These are phyloP conservation scores for Paulownia fortunei DNA, from an alignment of 257 asterid genomes.

Conservation along the genomic window DNA sequence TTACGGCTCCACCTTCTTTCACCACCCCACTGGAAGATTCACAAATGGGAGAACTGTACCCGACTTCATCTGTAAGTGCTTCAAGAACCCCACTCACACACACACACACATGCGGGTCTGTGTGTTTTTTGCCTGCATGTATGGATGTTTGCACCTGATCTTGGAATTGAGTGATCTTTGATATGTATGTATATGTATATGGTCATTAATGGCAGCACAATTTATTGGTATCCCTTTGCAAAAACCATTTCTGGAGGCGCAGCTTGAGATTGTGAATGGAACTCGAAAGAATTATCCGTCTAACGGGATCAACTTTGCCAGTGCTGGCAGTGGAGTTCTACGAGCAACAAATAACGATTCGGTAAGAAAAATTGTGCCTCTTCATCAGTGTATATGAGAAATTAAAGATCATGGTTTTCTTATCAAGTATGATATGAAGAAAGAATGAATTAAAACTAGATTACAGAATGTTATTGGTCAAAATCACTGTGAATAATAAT, in stretches of 20 bases:
- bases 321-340: slow-evolving; percentile 89
- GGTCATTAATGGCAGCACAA: slow-evolving; percentile 48
- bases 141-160: too few species aligned
- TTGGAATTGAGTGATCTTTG: not conserved
- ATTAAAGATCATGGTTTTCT: not conserved
- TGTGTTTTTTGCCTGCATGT: not conserved
- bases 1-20: slow-evolving; percentile 75
- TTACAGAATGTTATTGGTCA: too few species aligned
- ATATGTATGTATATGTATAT: not conserved
- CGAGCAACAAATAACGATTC: slow-evolving; percentile 56
- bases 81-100: not conserved
- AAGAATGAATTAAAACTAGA: not conserved
- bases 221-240: slow-evolving; percentile 64
- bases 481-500: not conserved
- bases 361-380: slow-evolving; percentile 38
- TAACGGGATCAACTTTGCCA: slow-evolving; percentile 82
- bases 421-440: not conserved
- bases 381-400: not conserved
- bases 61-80: slow-evolving; percentile 61
- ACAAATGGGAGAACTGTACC: slow-evolving; percentile 80
- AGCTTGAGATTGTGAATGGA: slow-evolving; percentile 50
- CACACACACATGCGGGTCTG: slow-evolving; percentile 18
- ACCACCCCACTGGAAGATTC: slow-evolving; percentile 82
- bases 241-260: slow-evolving; percentile 63
- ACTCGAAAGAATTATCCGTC: slow-evolving; percentile 50